A percentile compares a stretch with the other conserved stretches of the same genome.
These are phyloP conservation scores for Asterionellopsis glacialis DNA, from an alignment of 108 stramenopile species.

Conservation along the genomic window DNA sequence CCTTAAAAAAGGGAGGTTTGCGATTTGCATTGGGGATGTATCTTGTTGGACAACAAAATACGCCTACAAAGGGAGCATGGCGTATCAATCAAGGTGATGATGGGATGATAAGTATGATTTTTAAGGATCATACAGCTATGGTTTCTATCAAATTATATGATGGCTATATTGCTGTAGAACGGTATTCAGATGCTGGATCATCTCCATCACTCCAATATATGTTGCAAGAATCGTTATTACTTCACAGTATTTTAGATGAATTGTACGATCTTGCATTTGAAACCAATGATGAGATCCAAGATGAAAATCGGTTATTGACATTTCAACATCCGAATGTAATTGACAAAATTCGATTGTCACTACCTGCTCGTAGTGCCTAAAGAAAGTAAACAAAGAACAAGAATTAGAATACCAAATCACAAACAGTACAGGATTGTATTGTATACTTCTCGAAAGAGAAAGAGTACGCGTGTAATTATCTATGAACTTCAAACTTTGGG, in stretches of 20 bases:
- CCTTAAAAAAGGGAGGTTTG: constrained; percentile 67
- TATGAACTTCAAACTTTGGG: too few species aligned
- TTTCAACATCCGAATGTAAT: too few species aligned
- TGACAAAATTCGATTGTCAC: too few species aligned
- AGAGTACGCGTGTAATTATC: too few species aligned
- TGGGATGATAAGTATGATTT: constrained; percentile 54
- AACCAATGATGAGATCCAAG: too few species aligned
- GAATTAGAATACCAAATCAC: too few species aligned
- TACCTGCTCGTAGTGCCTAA: too few species aligned
- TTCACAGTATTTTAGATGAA: constrained; percentile 48
- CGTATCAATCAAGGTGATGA: constrained; percentile 43
- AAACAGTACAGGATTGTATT: too few species aligned
- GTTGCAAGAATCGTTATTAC: constrained; percentile 63
- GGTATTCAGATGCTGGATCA: constrained; percentile 19
- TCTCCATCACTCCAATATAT: constrained; percentile 67
- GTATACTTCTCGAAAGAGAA: too few species aligned
- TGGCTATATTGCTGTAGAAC: constrained; percentile 43
- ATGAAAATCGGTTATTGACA: too few species aligned
- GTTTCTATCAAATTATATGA: constrained; percentile 45
- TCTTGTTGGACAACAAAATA: constrained; percentile 71
- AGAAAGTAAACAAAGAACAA: too few species aligned
- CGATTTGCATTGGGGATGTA: constrained; percentile 64
- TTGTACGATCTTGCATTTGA: background rate
- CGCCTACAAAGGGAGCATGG: constrained; percentile 59
- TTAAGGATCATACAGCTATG: constrained; percentile 55